These are phyloP conservation scores for Penicillium palitans DNA, from an alignment of 2,329 filamentous ascomycete genomes.

Conservation along the genomic window DNA sequence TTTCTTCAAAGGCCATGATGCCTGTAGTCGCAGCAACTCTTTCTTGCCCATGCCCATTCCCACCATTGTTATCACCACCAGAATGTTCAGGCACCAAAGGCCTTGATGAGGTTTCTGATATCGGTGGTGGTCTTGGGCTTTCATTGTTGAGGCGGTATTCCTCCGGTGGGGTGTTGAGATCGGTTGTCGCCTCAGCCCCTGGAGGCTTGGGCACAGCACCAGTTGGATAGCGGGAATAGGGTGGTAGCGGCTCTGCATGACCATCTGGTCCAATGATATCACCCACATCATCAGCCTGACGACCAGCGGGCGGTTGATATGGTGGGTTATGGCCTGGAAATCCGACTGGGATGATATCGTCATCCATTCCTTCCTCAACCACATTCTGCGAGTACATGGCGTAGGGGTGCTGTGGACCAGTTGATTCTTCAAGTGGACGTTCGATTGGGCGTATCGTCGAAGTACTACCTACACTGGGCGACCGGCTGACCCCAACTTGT, in stretches of 20 bases:
- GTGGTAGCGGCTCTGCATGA: conserved; percentile 86
- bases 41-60: conserved; percentile 17
- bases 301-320: conserved; percentile 70
- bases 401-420: conserved; percentile 79
- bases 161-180: conserved; percentile 48
- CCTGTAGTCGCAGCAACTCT: conserved; percentile 34
- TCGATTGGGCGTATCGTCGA: conserved; percentile 64
- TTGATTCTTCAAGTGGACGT: conserved; percentile 60
- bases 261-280: conserved; percentile 86
- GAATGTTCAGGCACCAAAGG: conserved; percentile 23
- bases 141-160: conserved; percentile 50
- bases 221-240: conserved; percentile 87
- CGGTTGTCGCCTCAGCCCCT: conserved; percentile 31
- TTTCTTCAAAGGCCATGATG: conserved; percentile 45
- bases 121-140: conserved; percentile 25
- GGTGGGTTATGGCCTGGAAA: conserved; percentile 67
- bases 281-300: conserved; percentile 72
- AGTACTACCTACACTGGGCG: conserved; percentile 68
- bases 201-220: conserved; percentile 62
- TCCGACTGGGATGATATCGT: conserved; percentile 62
- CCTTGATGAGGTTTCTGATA: conserved; percentile 38
- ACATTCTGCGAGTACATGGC: conserved; percentile 82
- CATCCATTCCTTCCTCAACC: conserved; percentile 56
- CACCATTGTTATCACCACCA: conserved; percentile 20
- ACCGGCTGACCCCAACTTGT: conserved; percentile 61